Evolutionary conservation across 139 green algal species (phyloP), one percentile per base, ranked within the genome.

Genomic region (Chlorella sp.): DNA sequence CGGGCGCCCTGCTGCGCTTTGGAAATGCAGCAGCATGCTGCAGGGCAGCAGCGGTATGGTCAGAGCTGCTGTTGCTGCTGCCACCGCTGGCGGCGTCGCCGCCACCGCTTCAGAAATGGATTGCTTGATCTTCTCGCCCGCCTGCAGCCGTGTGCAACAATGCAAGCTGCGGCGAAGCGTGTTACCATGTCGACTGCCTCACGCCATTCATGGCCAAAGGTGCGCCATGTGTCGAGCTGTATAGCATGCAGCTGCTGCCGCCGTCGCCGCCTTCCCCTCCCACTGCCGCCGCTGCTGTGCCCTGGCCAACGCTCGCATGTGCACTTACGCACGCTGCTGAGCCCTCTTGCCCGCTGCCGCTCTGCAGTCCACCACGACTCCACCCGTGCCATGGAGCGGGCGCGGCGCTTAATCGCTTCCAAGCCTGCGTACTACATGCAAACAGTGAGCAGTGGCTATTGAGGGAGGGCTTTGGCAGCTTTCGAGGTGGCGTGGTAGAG

Each of bases 181-280:
- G 76, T 2, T 82, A 72, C 14, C 76, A 82, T 26, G 40, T 82
- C 11, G 76, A 82, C 22, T 82, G 76, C 54, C 26, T 82, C 4
- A 56, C 44, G 9, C 76, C 76, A 4, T 38, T 68, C n/a, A 30
- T 82, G 54, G 14, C 58, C 1, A 60, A 60, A 60, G 51, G 51
- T 60, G 51, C 2, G 51, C 51, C 8, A 54, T 60, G 46, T 54
- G 46, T 8, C 46, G 8, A 54, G 46, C 46, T n/a, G n/a, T n/a
- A n/a, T n/a, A n/a, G n/a, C n/a, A n/a, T n/a, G n/a, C n/a, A n/a
- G n/a, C n/a, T n/a, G n/a, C n/a, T n/a, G n/a, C n/a, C n/a, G n/a
- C n/a, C n/a, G n/a, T n/a, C n/a, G n/a, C n/a, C n/a, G n/a, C n/a
- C n/a, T n/a, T n/a, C n/a, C n/a, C n/a, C n/a, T n/a, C n/a, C n/a